phyloP scores from a whole-genome alignment of 108 stramenopile species.

The Nannochloropsis salina region DNA sequence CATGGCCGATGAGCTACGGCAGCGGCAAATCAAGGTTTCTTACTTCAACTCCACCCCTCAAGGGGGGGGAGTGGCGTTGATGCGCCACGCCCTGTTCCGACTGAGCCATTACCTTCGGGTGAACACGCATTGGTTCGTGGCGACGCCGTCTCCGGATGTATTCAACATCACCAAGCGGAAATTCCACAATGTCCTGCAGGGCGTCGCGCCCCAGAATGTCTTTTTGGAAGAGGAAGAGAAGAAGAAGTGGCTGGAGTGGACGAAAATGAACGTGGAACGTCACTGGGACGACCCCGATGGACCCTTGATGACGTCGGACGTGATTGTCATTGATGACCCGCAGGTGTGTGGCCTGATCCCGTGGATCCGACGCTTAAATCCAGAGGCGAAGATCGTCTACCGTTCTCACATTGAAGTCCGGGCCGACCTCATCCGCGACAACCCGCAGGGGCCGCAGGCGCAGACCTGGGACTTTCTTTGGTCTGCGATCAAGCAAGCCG shows the following conservation, averaged over 20 bases:
- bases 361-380: not conserved
- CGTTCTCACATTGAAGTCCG: conserved; percentile 5
- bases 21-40: not conserved
- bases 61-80: not conserved
- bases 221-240: not conserved
- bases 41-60: conserved; percentile 4
- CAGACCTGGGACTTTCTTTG: not conserved
- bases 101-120: not conserved
- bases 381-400: not conserved
- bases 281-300: conserved; percentile 3
- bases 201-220: not conserved
- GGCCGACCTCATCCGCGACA: not conserved
- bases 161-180: not conserved
- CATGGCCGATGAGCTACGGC: not conserved
- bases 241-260: not conserved
- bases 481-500: not conserved
- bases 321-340: not conserved
- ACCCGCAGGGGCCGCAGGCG: not conserved
- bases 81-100: not conserved
- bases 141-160: not conserved
- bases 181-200: not conserved
- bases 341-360: not conserved
- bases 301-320: not conserved
- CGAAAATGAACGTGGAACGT: not conserved
- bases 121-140: conserved; percentile 2